Conservation (phyloP, 306 rosid genomes). For the Arachis stenosperma region DNA sequence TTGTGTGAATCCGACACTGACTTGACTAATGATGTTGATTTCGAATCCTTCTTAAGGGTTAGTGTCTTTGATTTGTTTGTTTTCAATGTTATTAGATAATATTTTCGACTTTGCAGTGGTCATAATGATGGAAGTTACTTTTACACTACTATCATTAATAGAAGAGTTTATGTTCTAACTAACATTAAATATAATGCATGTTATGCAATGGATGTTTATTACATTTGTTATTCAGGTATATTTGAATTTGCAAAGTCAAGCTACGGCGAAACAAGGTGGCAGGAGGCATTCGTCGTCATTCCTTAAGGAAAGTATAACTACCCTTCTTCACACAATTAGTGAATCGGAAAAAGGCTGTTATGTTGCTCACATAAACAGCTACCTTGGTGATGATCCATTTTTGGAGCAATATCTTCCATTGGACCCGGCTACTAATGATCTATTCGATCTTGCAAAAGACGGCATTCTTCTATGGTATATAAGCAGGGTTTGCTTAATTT, state of each 20-base stretch:
- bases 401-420: conserved; percentile 80
- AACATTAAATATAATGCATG: conserved; percentile 29
- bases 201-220: conserved; percentile 24
- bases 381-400: conserved; percentile 92
- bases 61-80: conserved; percentile 32
- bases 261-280: conserved; percentile 59
- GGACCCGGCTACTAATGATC: conserved; percentile 69
- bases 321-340: conserved; percentile 90
- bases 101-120: conserved; percentile 13
- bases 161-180: conserved; percentile 17
- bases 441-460: conserved; percentile 78
- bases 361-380: conserved; percentile 91
- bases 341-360: conserved; percentile 83
- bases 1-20: conserved; percentile 65
- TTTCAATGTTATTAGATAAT: background rate
- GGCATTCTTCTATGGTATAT: conserved; percentile 95
- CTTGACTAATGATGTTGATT: conserved; percentile 70
- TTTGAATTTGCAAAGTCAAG: conserved; percentile 70
- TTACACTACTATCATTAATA: conserved; percentile 22
- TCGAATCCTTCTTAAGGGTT: conserved; percentile 87
- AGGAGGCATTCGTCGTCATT: conserved; percentile 77
- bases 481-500: conserved; percentile 44
- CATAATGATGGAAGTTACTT: background rate
- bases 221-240: conserved; percentile 59
- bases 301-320: conserved; percentile 82